Evolutionary conservation across 2,329 filamentous ascomycete genomes (phyloP), one percentile per base, ranked within the genome.

Genomic region (Penicillium sp.): DNA sequence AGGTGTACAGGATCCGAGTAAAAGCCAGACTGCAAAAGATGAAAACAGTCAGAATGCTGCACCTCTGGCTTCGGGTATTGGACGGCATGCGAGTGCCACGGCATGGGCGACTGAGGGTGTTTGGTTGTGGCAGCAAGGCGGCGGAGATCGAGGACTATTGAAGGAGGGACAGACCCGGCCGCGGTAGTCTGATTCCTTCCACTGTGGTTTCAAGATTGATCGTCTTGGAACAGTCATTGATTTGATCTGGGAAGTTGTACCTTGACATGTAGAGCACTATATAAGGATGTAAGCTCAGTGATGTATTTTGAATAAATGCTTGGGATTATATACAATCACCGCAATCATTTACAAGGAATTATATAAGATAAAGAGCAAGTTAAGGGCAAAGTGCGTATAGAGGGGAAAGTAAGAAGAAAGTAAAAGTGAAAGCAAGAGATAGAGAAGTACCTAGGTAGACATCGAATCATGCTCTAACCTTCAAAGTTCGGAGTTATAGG

Each of bases 51-150:
- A 36, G 8, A 32, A 13, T 2, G 18, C 18, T 18, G 18, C 44
- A 37, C 55, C 53, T 24, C 42, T 52, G 36, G 54, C 51, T 3
- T 64, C 60, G 5, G 59, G 64, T 5, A 59, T 70, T 49, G 68
- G 69, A 5, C 63, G 83, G 0, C 90, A 96, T 74, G 74, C 86
- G 49, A 91, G 88, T 47, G 88, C 87, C 40, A 81, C 83, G 60
- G 85, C 86, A 0, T 95, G 90, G 75, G 90, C 91, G 9, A 83
- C 86, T 3, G 91, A 97, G 67, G 90, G 89, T 1, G 71, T 96
- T 13, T 96, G 91, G 90, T 68, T 95, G 51, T 90, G 88, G 88
- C 55, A 86, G 76, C 63, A 86, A 76, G 86, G 86, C 63, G 80
- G 70, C 68, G 65, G 69, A 20, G 69, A 71, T 51, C 59, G 69